Conservation (phyloP, 176 grass and related monocot species). For the Oryza officinalis region DNA sequence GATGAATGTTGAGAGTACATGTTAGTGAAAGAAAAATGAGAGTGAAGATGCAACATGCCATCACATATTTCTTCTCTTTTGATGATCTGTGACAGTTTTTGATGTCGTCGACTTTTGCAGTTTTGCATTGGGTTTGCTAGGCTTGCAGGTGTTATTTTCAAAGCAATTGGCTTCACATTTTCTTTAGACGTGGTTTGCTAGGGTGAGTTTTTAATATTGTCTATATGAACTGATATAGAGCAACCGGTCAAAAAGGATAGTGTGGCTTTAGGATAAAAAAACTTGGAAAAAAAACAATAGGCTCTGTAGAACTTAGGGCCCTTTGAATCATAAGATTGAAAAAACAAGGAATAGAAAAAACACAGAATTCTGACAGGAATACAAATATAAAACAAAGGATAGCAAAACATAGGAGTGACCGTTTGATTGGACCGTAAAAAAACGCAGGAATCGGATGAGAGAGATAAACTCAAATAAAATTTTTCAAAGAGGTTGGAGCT, state of each 20-base stretch:
- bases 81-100: slow-evolving; percentile 4
- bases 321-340: no score
- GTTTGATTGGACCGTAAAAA: no score
- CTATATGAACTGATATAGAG: neutral
- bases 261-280: neutral
- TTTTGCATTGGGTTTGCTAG: neutral
- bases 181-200: neutral
- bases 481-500: no score
- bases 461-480: no score
- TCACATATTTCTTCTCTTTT: slow-evolving; percentile 1
- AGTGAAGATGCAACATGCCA: neutral
- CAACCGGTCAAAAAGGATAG: neutral
- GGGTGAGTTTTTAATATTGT: neutral
- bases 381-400: no score
- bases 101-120: neutral
- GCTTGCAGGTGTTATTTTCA: neutral
- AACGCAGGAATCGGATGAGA: no score
- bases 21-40: neutral
- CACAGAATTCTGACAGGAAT: no score
- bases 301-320: neutral
- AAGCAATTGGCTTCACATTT: neutral
- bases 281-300: neutral
- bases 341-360: no score
- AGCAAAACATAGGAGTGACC: no score
- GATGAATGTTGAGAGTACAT: slow-evolving; percentile 28